Evolutionary conservation across 495 filamentous ascomycete species (phyloP), one percentile per base, ranked within the genome.

Genomic region (Cairneyella variabilis): DNA sequence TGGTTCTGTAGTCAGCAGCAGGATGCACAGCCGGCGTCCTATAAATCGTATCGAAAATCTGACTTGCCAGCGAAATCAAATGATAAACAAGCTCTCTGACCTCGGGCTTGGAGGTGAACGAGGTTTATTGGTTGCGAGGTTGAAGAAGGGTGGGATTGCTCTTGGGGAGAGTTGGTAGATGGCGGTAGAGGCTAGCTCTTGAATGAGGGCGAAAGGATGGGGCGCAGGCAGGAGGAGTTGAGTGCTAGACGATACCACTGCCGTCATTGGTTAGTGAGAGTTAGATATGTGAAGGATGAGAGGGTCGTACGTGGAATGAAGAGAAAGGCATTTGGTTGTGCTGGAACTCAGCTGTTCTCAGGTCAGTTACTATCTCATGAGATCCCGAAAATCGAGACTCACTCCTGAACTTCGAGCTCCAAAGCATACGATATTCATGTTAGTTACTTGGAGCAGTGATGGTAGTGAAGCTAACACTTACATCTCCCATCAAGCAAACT

Each of bases 181-280:
- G n/a, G n/a, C n/a, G n/a, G n/a, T n/a, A n/a, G n/a, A n/a, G n/a
- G n/a, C n/a, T n/a, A n/a, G n/a, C n/a, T n/a, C n/a, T n/a, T n/a
- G n/a, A n/a, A n/a, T n/a, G 38, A 12, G 11, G 49, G 41, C 3
- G 48, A 30, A 40, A 48, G 58, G 28, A 47, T 48, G 21, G 45
- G 32, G 9, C 11, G 5, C 10, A 36, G 23, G 18, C 45, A 17
- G 3, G 45, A 28, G 9, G 17, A 25, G 45, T 48, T 48, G n/a
- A 10, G 12, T 10, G 11, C 12, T 44, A 44, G 41, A 23, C 41
- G 41, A 25, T 44, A 44, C 41, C 21, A 44, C 16, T 44, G 21
- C 6, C 3, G 38, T 6, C 6, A 44, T n/a, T 20, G 12, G 41
- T 44, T n/a, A 44, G 23, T 21, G 41, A 21, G n/a, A 20, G n/a